phyloP scores from a whole-genome alignment of 78 protist species.

The Monosiga brevicollis region DNA sequence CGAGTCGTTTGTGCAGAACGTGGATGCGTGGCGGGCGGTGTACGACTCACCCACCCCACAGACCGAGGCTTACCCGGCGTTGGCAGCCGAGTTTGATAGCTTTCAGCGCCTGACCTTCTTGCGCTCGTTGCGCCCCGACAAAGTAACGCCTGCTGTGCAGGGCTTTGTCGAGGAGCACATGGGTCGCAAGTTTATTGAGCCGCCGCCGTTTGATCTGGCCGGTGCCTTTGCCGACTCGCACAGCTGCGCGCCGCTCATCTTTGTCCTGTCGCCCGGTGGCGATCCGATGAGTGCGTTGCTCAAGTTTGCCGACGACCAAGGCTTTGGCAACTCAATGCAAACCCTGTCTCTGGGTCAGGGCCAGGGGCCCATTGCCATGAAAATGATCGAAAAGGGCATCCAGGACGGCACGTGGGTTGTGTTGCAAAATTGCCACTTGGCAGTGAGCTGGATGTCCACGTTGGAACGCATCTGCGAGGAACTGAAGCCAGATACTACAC shows the following conservation, averaged over 20 bases:
- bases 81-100: background rate
- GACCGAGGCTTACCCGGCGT: background rate
- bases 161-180: slow-evolving; percentile 15
- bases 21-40: slow-evolving; percentile 1
- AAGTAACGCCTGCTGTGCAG: slow-evolving; percentile 6
- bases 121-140: slow-evolving; percentile 71
- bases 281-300: slow-evolving; percentile 57
- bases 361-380: slow-evolving; percentile 43
- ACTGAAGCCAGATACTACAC: background rate
- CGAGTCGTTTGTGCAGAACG: background rate
- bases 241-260: slow-evolving; percentile 59
- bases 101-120: slow-evolving; percentile 52
- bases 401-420: slow-evolving; percentile 43
- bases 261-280: slow-evolving; percentile 73
- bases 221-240: slow-evolving; percentile 48
- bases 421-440: slow-evolving; percentile 77
- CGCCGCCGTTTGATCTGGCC: slow-evolving; percentile 70
- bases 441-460: slow-evolving; percentile 53
- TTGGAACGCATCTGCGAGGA: slow-evolving; percentile 37
- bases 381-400: slow-evolving; percentile 20
- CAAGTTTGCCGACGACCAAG: background rate
- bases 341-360: slow-evolving; percentile 36
- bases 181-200: slow-evolving; percentile 59
- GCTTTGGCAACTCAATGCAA: background rate
- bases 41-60: slow-evolving; percentile 31